Evolutionary conservation across 768 basidiomycete species (phyloP).

Genomic region (Leccinum obscurum): DNA sequence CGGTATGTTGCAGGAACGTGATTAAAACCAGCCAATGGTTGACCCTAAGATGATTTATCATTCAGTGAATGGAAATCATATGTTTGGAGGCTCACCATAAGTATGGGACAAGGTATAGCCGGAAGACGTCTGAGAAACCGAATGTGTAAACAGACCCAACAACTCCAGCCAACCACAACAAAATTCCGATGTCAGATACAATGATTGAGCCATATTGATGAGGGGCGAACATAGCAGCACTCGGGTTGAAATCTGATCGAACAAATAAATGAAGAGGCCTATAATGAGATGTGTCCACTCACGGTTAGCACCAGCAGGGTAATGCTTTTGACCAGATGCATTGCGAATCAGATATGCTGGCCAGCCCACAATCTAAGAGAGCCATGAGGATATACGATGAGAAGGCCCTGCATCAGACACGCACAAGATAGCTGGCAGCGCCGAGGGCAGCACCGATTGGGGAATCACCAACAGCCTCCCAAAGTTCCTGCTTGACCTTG

Average conservation of each 20-base stretch:
- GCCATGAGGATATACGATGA: not conserved
- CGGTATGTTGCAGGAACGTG: constrained; percentile 98
- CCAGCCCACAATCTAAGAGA: constrained; percentile 73
- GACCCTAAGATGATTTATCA: constrained; percentile 44
- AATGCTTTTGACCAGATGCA: constrained; percentile 80
- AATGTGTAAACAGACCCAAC: constrained; percentile 54
- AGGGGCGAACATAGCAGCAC: constrained; percentile 77
- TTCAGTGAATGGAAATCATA: not conserved
- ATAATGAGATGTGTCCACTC: constrained; percentile 29
- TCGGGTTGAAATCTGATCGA: constrained; percentile 70
- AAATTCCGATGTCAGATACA: constrained; percentile 79
- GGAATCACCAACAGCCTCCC: constrained; percentile 89
- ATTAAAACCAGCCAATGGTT: constrained; percentile 97
- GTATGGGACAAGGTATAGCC: constrained; percentile 85
- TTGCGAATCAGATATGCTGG: constrained; percentile 80
- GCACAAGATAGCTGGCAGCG: constrained; percentile 60
- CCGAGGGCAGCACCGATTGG: constrained; percentile 68
- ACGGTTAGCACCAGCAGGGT: constrained; percentile 82
- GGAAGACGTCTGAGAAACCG: constrained; percentile 73
- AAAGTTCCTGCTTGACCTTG: constrained; percentile 69
- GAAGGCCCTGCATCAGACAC: constrained; percentile 17
- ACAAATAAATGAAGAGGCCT: not conserved
- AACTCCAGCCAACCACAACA: constrained; percentile 67
- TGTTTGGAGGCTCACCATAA: constrained; percentile 52
- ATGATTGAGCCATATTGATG: constrained; percentile 77